phyloP scores from a whole-genome alignment of 1,284 basidiomycete species.

The Rhizoctonia solani region DNA sequence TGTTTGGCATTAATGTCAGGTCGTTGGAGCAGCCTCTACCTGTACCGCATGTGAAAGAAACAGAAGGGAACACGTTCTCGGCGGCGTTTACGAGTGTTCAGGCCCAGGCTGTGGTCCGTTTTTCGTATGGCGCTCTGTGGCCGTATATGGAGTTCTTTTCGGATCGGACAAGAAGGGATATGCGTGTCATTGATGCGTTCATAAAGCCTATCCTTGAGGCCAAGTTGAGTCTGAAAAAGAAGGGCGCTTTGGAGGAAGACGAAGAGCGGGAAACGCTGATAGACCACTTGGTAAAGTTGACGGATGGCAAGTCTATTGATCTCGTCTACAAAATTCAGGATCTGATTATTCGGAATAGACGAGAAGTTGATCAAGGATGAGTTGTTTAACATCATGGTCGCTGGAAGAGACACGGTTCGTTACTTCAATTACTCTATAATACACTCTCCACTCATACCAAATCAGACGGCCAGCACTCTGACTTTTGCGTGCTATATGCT shows the following conservation, averaged over 20 bases:
- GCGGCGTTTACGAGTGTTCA: slow-evolving; percentile 66
- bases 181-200: slow-evolving; percentile 59
- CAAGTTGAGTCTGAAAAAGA: slow-evolving; percentile 54
- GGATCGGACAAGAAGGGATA: slow-evolving; percentile 59
- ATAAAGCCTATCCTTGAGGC: slow-evolving; percentile 62
- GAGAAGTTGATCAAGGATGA: slow-evolving; percentile 63
- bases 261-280: slow-evolving; percentile 62
- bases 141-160: slow-evolving; percentile 55
- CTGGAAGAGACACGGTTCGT: slow-evolving; percentile 71
- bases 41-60: background rate
- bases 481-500: slow-evolving; percentile 61
- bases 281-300: slow-evolving; percentile 54
- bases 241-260: slow-evolving; percentile 41
- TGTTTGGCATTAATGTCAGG: slow-evolving; percentile 26
- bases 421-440: too few relatives aligned
- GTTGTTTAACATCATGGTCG: slow-evolving; percentile 69
- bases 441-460: background rate
- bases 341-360: slow-evolving; percentile 14
- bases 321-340: background rate
- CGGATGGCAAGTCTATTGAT: slow-evolving; percentile 19
- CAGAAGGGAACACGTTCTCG: slow-evolving; percentile 49
- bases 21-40: background rate
- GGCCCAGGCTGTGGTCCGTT: slow-evolving; percentile 57
- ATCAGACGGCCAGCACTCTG: slow-evolving; percentile 56
- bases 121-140: slow-evolving; percentile 63